Percentiles rank a stretch among this genome's conserved stretches.
Conservation (phyloP, 805 yeast genomes). For the Candida odintsovae region DNA sequence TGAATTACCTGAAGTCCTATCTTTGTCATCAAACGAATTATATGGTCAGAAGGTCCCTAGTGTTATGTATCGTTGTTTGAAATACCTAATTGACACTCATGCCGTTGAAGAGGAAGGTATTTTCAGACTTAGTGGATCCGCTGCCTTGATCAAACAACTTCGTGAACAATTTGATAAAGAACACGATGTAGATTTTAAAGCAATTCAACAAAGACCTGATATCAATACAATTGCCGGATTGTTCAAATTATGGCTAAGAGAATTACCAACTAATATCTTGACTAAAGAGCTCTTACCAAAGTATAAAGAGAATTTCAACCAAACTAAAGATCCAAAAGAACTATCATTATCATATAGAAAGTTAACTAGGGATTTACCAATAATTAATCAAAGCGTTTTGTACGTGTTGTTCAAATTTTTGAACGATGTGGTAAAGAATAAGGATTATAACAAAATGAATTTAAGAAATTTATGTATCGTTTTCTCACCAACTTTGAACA, state of each 20-base stretch:
- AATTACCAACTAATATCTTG: constrained; percentile 63
- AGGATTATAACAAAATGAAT: constrained; percentile 74
- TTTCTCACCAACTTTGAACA: constrained; percentile 72
- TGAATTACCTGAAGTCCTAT: constrained; percentile 46
- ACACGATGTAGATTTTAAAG: constrained; percentile 62
- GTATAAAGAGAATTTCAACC: constrained; percentile 32
- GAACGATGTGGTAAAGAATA: constrained; percentile 54
- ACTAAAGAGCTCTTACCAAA: constrained; percentile 43
- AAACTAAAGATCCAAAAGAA: constrained; percentile 25
- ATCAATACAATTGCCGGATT: constrained; percentile 85
- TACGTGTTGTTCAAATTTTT: constrained; percentile 63
- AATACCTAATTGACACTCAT: constrained; percentile 54
- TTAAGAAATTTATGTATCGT: constrained; percentile 73
- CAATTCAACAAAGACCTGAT: constrained; percentile 42
- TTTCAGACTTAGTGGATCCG: constrained; percentile 86
- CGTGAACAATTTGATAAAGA: constrained; percentile 63
- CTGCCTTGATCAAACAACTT: constrained; percentile 62
- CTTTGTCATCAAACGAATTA: constrained; percentile 43
- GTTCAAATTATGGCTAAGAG: constrained; percentile 75
- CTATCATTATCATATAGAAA: constrained; percentile 28
- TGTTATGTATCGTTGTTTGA: constrained; percentile 69
- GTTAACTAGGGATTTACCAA: constrained; percentile 38
- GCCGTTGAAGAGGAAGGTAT: constrained; percentile 88
- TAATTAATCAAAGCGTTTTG: constrained; percentile 52
- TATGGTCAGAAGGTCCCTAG: constrained; percentile 54